Base-by-base conservation (phyloP, 2,329 filamentous ascomycete genomes). In the Neopestalotiopsis rosae region DNA sequence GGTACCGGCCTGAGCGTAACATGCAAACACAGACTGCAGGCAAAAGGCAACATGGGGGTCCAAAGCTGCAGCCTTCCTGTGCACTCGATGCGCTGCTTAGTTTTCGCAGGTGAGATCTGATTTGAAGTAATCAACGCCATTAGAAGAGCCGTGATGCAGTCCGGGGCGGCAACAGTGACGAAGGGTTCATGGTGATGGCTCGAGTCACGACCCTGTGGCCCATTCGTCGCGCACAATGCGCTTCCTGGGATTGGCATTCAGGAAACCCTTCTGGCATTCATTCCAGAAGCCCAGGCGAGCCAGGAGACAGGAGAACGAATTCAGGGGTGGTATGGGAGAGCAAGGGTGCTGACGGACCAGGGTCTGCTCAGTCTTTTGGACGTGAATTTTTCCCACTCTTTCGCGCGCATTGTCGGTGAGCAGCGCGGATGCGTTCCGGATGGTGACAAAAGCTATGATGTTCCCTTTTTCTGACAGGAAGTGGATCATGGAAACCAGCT, bases 401-500 rank as follows among this genome's bases (percentile, higher is more conserved):
- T 17, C 61, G 14, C 45, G 42, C n/a, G 63, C 49, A 57, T 56
- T 24, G 45, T 34, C 28, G 42, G 24, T 56, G 42, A 57, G 45
- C 17, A 56, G 40, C 63, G 63, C 63, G 63, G 63, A 49, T 56
- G 63, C 40, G 24, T 28, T 66, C 63, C 63, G 63, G 63, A 66
- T 30, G 13, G 63, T n/a, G 42, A 30, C 40, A 64, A 38, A 28
- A 20, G 40, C 61, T 40, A 20, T 17, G 59, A 62, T 62, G 62
- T 49, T 24, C 38, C 38, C 62, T 38, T 38, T 28, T 65, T 34
- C 40, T 65, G 40, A 65, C 20, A 30, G 40, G 17, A 49, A 49
- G 62, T 65, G 62, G 62, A 52, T 28, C 38, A 40, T 30, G 13
- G 34, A 14, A 34, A 62, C n/a, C n/a, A 34, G 59, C 59, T 62